Conservation (phyloP, 768 basidiomycete genomes). For the Mycena olivaceomarginata region DNA sequence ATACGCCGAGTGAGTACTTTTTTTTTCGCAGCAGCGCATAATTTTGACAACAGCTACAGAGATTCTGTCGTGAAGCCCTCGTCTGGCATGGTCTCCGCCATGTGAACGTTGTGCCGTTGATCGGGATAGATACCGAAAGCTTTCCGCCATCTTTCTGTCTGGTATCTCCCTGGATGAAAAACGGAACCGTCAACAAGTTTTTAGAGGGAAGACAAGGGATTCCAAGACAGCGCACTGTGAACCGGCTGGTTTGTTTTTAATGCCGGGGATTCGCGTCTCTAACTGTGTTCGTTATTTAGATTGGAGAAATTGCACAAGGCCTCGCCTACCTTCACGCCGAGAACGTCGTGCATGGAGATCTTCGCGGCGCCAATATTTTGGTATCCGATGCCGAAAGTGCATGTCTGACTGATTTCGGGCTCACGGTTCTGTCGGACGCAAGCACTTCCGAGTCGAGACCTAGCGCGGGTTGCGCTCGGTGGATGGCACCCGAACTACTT, state of each 20-base stretch:
- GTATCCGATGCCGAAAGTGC: conserved; percentile 32
- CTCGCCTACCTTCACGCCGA: conserved; percentile 41
- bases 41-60: conserved; percentile 19
- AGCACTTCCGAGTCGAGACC: conserved; percentile 10
- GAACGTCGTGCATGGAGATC: conserved; percentile 43
- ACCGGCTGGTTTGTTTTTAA: conserved; percentile 30
- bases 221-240: conserved; percentile 14
- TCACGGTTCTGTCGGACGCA: conserved; percentile 35
- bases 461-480: conserved; percentile 7
- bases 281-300: conserved; percentile 17
- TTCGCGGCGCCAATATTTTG: conserved; percentile 43
- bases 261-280: too few relatives aligned
- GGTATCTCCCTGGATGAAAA: conserved; percentile 52
- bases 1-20: conserved; percentile 29
- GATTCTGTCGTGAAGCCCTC: conserved; percentile 49
- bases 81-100: conserved; percentile 46
- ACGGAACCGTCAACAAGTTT: conserved; percentile 47
- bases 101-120: conserved; percentile 44
- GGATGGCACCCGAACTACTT: conserved; percentile 44
- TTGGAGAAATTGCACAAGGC: conserved; percentile 43
- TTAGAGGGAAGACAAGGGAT: conserved; percentile 28
- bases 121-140: conserved; percentile 43
- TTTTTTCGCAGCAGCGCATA: not conserved
- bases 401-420: conserved; percentile 43
- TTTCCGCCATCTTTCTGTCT: conserved; percentile 44